These are phyloP conservation scores for Aegilops speltoides DNA, from an alignment of 176 grass and related monocot species.

Conservation along the genomic window DNA sequence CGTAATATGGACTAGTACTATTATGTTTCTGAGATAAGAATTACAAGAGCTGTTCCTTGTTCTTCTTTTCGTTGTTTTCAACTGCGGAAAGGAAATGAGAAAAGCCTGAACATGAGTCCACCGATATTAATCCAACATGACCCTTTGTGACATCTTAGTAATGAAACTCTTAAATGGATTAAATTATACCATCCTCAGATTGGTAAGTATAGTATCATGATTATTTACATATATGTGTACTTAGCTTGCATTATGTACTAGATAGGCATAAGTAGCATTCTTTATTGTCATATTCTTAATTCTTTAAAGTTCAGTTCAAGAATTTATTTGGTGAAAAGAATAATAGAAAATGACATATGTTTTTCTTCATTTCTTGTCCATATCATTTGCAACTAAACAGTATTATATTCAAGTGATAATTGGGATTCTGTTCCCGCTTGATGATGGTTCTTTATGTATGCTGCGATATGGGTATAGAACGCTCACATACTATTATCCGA, in stretches of 20 bases:
- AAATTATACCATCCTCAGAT: not conserved
- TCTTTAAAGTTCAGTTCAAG: not conserved
- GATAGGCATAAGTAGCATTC: conserved; percentile 14
- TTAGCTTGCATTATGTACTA: not conserved
- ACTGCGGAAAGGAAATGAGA: not conserved
- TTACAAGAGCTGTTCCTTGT: not conserved
- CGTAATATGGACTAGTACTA: not conserved
- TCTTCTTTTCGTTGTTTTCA: not conserved
- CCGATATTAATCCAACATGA: not conserved
- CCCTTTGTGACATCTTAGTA: not conserved
- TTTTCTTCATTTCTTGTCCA: conserved; percentile 7
- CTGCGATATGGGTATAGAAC: not conserved
- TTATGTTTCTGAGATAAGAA: conserved; percentile 6
- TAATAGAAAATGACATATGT: not conserved
- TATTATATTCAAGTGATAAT: not conserved
- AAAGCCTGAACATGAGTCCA: not conserved
- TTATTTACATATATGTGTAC: not conserved
- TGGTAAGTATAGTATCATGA: not conserved
- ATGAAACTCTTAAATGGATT: not conserved
- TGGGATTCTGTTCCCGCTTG: not conserved
- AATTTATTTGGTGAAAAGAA: not conserved
- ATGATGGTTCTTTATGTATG: conserved; percentile 1
- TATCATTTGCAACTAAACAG: not conserved
- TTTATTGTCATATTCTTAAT: not conserved
- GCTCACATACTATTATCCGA: not conserved